Conservation (phyloP, 2,329 filamentous ascomycete species). For the Chaetothyriales sp. region DNA sequence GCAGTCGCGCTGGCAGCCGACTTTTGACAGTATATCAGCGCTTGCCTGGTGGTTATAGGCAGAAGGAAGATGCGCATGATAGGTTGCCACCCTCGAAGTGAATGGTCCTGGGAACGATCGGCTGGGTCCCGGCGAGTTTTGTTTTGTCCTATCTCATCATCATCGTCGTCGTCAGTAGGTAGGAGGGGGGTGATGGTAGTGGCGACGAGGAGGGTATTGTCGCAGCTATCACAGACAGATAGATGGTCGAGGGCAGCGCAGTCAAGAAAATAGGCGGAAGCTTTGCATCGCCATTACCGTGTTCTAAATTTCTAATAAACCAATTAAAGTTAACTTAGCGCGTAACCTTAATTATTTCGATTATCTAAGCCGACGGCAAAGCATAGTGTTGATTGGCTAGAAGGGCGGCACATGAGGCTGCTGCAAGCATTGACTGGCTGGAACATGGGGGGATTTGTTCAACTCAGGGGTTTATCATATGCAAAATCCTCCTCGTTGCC, state of each 20-base stretch:
- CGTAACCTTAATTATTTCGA: too few relatives aligned
- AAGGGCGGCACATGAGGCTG: too few relatives aligned
- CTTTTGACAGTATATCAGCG: conserved; percentile 81
- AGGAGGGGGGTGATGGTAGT: background rate
- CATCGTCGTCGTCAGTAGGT: background rate
- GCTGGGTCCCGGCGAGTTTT: background rate
- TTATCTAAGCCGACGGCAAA: too few relatives aligned
- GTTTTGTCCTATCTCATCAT: background rate
- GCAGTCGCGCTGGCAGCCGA: conserved; percentile 42
- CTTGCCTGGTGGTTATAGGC: conserved; percentile 79
- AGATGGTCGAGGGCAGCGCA: background rate
- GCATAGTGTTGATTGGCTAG: too few relatives aligned
- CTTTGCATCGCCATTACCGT: background rate
- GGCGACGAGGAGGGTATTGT: background rate
- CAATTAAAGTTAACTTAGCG: background rate
- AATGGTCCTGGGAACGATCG: too few relatives aligned
- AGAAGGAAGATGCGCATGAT: conserved; percentile 84
- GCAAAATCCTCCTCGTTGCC: too few relatives aligned
- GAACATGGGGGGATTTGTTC: too few relatives aligned
- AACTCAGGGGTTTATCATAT: too few relatives aligned
- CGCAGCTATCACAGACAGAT: too few relatives aligned
- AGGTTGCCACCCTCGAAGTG: background rate
- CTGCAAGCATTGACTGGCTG: too few relatives aligned
- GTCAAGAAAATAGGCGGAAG: background rate
- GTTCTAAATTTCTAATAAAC: background rate